A percentile compares a stretch with the other conserved stretches of the same genome.
Evolutionary conservation across 2,329 filamentous ascomycete genomes (phyloP).

Genomic region (Aspergillus intermedius): DNA sequence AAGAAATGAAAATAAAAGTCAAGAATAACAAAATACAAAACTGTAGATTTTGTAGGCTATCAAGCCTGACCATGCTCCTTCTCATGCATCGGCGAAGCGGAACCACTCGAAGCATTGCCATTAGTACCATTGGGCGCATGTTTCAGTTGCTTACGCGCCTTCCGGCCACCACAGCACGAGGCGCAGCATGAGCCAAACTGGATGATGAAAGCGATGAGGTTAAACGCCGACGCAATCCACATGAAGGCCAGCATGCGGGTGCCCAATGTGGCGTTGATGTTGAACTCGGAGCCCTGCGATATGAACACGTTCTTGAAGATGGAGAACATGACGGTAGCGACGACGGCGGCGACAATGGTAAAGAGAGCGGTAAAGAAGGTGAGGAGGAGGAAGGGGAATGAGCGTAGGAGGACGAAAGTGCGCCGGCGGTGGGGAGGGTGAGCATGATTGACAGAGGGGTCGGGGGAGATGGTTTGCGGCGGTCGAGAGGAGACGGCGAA

Average conservation of each 20-base stretch:
- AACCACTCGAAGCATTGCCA: constrained; percentile 9
- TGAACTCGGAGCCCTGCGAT: constrained; percentile 60
- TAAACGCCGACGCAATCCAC: constrained; percentile 70
- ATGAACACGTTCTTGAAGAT: constrained; percentile 74
- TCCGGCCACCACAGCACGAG: constrained; percentile 37
- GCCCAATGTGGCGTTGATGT: constrained; percentile 67
- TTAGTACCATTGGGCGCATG: neutral
- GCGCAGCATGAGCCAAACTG: constrained; percentile 75
- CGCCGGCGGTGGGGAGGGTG: constrained; percentile 30
- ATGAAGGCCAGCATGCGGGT: constrained; percentile 75
- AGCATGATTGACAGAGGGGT: constrained; percentile 17
- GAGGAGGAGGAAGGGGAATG: constrained; percentile 61
- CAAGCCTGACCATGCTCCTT: constrained; percentile 5
- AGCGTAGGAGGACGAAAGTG: constrained; percentile 41
- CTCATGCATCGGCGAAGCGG: constrained; percentile 8
- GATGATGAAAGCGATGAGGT: constrained; percentile 63
- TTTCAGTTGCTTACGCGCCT: constrained; percentile 29
- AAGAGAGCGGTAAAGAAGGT: constrained; percentile 62
- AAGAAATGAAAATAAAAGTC: constrained; percentile 1
- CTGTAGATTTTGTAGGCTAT: constrained; percentile 1
- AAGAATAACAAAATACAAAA: neutral
- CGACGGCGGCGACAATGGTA: constrained; percentile 61
- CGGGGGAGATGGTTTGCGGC: constrained; percentile 26
- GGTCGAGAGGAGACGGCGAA: constrained; percentile 43
- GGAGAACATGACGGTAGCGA: constrained; percentile 77